phyloP scores from a whole-genome alignment of 2,329 filamentous ascomycete species.

The Microsporum ferrugineum region DNA sequence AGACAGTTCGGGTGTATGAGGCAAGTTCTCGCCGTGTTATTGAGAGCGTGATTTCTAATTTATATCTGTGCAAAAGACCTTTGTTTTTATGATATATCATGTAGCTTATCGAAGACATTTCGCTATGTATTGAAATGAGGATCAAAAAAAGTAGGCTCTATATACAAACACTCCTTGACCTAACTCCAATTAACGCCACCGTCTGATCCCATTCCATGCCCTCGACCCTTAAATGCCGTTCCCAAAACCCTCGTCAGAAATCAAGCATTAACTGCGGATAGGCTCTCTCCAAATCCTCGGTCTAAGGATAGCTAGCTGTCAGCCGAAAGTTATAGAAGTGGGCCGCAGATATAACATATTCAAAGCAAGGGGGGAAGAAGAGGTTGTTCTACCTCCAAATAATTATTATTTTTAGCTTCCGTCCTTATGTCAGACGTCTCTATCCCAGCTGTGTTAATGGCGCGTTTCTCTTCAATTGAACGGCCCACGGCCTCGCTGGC shows the following conservation, averaged over 20 bases:
- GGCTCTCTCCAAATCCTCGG: conserved; percentile 82
- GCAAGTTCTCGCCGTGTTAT: too few relatives aligned
- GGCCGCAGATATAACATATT: too few relatives aligned
- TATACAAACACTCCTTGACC: too few relatives aligned
- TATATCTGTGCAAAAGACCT: too few relatives aligned
- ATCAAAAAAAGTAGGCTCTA: too few relatives aligned
- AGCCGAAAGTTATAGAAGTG: neutral
- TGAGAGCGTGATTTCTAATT: too few relatives aligned
- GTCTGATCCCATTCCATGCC: too few relatives aligned
- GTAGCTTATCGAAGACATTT: neutral
- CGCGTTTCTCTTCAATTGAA: conserved; percentile 56
- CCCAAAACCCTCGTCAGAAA: conserved; percentile 41
- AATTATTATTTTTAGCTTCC: neutral
- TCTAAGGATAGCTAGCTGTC: conserved; percentile 34
- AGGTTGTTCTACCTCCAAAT: neutral
- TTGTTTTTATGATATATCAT: too few relatives aligned
- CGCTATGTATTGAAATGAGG: too few relatives aligned
- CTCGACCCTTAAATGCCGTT: too few relatives aligned
- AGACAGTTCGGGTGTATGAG: too few relatives aligned
- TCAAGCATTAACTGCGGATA: conserved; percentile 77
- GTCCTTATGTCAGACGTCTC: neutral
- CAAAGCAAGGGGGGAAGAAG: neutral
- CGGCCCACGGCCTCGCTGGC: conserved; percentile 78
- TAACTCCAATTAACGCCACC: too few relatives aligned
- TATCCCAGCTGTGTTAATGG: conserved; percentile 24